phyloP scores from a whole-genome alignment of 345 rosid species.

The Trapa incisa region DNA sequence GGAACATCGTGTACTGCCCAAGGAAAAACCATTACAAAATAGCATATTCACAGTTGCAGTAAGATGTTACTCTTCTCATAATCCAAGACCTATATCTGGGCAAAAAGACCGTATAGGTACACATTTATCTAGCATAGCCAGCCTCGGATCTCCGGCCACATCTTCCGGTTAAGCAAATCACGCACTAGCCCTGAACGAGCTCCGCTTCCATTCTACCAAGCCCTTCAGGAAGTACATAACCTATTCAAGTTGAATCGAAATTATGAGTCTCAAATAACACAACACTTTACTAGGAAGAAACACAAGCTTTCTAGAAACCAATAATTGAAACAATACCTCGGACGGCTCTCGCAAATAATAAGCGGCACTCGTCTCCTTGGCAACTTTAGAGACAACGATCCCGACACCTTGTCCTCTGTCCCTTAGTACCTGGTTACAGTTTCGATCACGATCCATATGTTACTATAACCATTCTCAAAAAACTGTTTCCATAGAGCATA shows the following conservation, averaged over 20 bases:
- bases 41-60: not conserved
- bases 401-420: conserved; percentile 77
- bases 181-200: not conserved
- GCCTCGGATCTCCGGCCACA: not conserved
- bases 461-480: too few relatives aligned
- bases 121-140: not conserved
- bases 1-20: too few relatives aligned
- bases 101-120: not conserved
- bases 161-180: not conserved
- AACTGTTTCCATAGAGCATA: too few relatives aligned
- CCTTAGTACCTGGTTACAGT: conserved; percentile 52
- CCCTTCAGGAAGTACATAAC: conserved; percentile 58
- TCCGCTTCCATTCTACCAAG: conserved; percentile 58
- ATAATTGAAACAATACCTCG: conserved; percentile 31
- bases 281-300: not conserved
- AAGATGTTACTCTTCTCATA: not conserved
- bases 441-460: not conserved
- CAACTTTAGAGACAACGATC: conserved; percentile 70
- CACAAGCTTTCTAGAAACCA: not conserved
- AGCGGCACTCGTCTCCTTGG: conserved; percentile 80
- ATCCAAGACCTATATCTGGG: not conserved
- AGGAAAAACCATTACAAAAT: not conserved
- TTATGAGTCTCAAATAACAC: not conserved
- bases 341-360: conserved; percentile 79
- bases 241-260: conserved; percentile 20